A percentile compares a stretch with the other conserved stretches of the same genome.
Conservation (phyloP, 331 rosid genomes). For the Quercus phellos region DNA sequence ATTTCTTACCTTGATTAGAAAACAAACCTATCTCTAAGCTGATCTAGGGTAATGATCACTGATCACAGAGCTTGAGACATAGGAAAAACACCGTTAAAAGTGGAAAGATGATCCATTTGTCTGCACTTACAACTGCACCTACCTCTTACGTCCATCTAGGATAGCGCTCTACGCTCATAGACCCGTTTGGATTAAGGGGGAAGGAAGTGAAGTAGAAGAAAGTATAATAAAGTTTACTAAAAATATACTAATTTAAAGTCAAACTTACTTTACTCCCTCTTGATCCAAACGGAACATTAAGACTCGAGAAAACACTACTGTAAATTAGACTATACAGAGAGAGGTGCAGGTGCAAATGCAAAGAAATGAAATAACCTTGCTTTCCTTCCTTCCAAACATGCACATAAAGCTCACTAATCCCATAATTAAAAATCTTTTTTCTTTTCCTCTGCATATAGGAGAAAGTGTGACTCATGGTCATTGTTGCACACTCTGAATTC, state of each 20-base stretch:
- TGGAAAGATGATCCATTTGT: background rate
- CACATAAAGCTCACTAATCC: no score
- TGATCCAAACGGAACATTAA: no score
- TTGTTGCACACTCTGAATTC: no score
- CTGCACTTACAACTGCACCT: slow-evolving; percentile 25
- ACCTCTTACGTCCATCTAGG: background rate
- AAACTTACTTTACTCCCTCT: no score
- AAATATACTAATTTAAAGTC: no score
- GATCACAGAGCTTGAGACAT: no score
- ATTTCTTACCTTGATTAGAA: background rate
- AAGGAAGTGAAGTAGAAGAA: accelerated
- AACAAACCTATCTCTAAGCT: background rate
- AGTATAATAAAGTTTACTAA: accelerated
- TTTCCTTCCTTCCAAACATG: background rate
- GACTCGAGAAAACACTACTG: background rate
- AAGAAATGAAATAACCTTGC: slow-evolving; percentile 31
- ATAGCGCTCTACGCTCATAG: no score
- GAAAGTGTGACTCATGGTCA: no score
- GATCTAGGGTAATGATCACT: background rate
- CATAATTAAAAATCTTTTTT: no score
- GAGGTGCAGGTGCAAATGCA: slow-evolving; percentile 55
- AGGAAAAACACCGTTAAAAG: no score
- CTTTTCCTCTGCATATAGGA: no score
- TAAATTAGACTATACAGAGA: background rate
- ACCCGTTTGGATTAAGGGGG: no score